These are phyloP conservation scores for Gaeumannomyces tritici DNA, from an alignment of 2,329 filamentous ascomycete genomes.

Conservation along the genomic window DNA sequence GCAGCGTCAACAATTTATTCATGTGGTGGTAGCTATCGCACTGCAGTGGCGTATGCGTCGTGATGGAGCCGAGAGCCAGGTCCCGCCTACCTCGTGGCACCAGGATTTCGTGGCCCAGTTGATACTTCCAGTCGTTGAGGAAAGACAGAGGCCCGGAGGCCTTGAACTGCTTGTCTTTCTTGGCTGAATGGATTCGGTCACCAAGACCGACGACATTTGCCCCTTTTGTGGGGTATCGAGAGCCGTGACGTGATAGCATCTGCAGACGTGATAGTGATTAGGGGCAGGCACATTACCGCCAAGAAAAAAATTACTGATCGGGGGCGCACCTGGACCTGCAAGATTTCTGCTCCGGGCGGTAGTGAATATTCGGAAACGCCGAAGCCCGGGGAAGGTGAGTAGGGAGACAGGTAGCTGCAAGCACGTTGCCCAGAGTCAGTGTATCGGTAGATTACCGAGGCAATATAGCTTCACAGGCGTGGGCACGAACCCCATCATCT, in stretches of 20 bases:
- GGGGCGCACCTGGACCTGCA: slow-evolving; percentile 45
- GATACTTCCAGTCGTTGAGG: slow-evolving; percentile 58
- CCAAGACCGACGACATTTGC: slow-evolving; percentile 47
- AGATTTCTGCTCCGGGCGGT: slow-evolving; percentile 56
- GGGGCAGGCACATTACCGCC: neutral
- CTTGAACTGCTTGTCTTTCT: slow-evolving; percentile 32
- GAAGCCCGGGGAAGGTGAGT: slow-evolving; percentile 63
- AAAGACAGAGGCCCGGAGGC: slow-evolving; percentile 54
- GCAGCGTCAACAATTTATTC: no score
- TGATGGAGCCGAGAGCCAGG: no score
- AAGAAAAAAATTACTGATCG: neutral
- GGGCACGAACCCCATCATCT: slow-evolving; percentile 46
- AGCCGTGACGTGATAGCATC: slow-evolving; percentile 66
- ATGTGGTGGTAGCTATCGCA: no score
- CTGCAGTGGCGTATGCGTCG: no score
- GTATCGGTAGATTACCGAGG: neutral
- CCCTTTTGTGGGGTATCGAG: slow-evolving; percentile 59
- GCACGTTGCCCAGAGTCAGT: no score
- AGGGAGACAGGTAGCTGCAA: slow-evolving; percentile 49
- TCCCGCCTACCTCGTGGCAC: slow-evolving; percentile 45
- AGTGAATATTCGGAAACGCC: slow-evolving; percentile 64
- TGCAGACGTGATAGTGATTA: slow-evolving; percentile 19
- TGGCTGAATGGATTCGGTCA: slow-evolving; percentile 44
- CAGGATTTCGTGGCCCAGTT: slow-evolving; percentile 61
- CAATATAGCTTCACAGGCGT: neutral